Conservation (phyloP, 2,329 filamentous ascomycete genomes). For the Penicillium sp. region DNA sequence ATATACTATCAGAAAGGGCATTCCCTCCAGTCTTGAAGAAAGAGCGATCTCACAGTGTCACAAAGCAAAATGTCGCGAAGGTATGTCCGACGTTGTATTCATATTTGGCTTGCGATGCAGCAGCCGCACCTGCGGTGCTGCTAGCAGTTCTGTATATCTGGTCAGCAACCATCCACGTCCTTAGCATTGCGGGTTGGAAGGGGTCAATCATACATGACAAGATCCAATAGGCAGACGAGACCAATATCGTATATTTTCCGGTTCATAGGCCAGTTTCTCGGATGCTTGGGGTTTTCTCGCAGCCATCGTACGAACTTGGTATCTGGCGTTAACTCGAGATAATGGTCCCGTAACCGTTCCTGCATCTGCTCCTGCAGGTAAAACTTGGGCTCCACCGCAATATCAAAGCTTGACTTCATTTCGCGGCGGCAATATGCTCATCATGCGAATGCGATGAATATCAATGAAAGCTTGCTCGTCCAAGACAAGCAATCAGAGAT, state of each 20-base stretch:
- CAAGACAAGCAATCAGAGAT: background rate
- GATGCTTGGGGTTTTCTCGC: conserved; percentile 27
- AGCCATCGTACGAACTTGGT: conserved; percentile 30
- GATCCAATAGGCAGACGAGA: conserved; percentile 29
- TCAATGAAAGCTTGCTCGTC: background rate
- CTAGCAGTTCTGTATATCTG: conserved; percentile 27
- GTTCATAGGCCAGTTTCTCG: conserved; percentile 29
- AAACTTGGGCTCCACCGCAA: conserved; percentile 10
- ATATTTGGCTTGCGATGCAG: conserved; percentile 23
- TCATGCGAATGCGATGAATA: background rate
- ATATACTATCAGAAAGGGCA: background rate
- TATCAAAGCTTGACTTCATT: conserved; percentile 12
- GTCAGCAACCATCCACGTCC: conserved; percentile 8
- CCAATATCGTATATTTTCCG: conserved; percentile 29
- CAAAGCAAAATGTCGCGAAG: conserved; percentile 31
- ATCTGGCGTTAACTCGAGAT: conserved; percentile 29
- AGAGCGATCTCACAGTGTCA: conserved; percentile 19
- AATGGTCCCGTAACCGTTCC: conserved; percentile 21
- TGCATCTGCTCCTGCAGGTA: conserved; percentile 17
- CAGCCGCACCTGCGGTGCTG: conserved; percentile 33
- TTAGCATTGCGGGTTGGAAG: background rate
- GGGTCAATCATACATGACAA: conserved; percentile 27
- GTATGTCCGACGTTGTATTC: conserved; percentile 26
- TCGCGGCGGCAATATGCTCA: background rate
- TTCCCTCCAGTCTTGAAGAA: conserved; percentile 3